Conservation (phyloP, 345 rosid genomes). For the Gossypium thurberi region DNA sequence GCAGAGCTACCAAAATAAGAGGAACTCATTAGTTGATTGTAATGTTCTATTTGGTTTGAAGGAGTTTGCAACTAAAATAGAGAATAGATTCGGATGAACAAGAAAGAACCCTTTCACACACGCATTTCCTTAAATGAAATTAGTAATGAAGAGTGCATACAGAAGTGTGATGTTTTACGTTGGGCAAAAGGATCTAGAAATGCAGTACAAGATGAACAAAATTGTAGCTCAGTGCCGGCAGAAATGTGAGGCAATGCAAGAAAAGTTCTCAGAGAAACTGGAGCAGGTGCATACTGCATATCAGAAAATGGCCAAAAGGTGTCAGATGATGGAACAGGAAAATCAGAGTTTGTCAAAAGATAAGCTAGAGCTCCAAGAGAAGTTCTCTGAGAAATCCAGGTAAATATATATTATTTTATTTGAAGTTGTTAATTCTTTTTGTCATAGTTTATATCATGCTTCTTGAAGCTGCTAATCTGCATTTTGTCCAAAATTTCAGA, state of each 20-base stretch:
- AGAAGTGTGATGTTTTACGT: constrained; percentile 84
- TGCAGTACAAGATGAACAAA: constrained; percentile 89
- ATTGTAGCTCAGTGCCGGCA: constrained; percentile 76
- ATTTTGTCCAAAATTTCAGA: constrained; percentile 32
- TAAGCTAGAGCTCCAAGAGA: constrained; percentile 94
- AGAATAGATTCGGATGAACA: background rate
- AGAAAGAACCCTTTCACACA: constrained; percentile 7
- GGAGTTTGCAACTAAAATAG: background rate
- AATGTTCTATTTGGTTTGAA: background rate
- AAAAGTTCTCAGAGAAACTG: constrained; percentile 84
- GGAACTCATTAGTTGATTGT: background rate
- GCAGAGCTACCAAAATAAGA: constrained; percentile 1
- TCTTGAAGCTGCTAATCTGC: constrained; percentile 11
- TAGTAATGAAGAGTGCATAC: constrained; percentile 94
- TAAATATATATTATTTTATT: constrained; percentile 19
- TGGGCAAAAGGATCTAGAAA: constrained; percentile 86
- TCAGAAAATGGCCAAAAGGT: constrained; percentile 79
- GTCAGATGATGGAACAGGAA: constrained; percentile 95
- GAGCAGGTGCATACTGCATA: constrained; percentile 89
- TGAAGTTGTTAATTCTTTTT: constrained; percentile 5
- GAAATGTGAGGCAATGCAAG: constrained; percentile 90
- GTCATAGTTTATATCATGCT: background rate
- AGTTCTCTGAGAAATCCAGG: constrained; percentile 93
- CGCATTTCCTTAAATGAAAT: constrained; percentile 35
- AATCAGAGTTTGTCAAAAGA: constrained; percentile 76